Evolutionary conservation across 176 grass and related monocot species (phyloP).

Genomic region (Hsuehochloa calcarea): DNA sequence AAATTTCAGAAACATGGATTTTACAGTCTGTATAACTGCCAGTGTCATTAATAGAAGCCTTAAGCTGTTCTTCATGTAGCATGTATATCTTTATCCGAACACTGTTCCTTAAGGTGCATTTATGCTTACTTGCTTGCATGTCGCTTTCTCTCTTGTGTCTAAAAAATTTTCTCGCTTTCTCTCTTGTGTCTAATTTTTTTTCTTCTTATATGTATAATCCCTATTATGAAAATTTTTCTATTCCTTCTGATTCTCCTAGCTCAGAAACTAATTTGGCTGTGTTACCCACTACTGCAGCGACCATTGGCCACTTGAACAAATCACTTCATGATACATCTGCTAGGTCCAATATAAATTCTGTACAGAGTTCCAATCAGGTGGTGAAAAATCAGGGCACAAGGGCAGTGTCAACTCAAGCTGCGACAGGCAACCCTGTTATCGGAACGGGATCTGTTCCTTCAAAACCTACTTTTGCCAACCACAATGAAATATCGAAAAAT

Average conservation of each 20-base stretch:
- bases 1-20: not conserved
- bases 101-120: not conserved
- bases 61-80: not conserved
- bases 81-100: not conserved
- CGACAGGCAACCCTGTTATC: slow-evolving; percentile 40
- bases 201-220: not conserved
- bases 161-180: not conserved
- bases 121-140: slow-evolving; percentile 9
- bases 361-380: slow-evolving; percentile 43
- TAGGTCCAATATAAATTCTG: slow-evolving; percentile 44
- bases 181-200: not conserved
- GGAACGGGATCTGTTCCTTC: slow-evolving; percentile 40
- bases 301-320: slow-evolving; percentile 46
- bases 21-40: not conserved
- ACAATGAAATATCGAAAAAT: slow-evolving; percentile 72
- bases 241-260: slow-evolving; percentile 29
- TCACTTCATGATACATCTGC: slow-evolving; percentile 37
- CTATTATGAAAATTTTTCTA: not conserved
- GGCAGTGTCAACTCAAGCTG: slow-evolving; percentile 38
- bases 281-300: slow-evolving; percentile 31
- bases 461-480: slow-evolving; percentile 55
- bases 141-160: not conserved
- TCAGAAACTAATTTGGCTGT: slow-evolving; percentile 35
- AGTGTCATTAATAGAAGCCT: slow-evolving; percentile 1
- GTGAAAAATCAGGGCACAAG: slow-evolving; percentile 55